Conservation (phyloP, 2,329 filamentous ascomycete genomes). For the Cladosporium colombiae region DNA sequence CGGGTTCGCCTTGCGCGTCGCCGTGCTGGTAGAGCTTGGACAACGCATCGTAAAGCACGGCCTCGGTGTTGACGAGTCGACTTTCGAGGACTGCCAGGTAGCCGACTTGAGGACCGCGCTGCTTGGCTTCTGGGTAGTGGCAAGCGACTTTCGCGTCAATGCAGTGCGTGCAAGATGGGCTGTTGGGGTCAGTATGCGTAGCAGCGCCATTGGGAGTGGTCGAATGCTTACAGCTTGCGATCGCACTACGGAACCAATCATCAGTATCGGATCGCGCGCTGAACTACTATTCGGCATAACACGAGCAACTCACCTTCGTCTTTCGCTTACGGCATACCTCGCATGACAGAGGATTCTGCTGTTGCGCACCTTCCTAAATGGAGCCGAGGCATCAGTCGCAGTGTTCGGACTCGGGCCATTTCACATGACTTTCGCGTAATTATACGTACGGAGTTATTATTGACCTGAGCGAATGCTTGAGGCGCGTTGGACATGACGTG, state of each 20-base stretch:
- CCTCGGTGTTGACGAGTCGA: slow-evolving; percentile 18
- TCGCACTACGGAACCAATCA: slow-evolving; percentile 9
- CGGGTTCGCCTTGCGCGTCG: slow-evolving; percentile 1
- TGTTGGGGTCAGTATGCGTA: not conserved
- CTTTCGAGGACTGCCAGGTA: slow-evolving; percentile 19
- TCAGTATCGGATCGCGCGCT: not conserved
- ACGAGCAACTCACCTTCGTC: slow-evolving; percentile 25
- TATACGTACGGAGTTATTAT: slow-evolving; percentile 9
- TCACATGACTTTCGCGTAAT: not conserved
- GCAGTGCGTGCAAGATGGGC: slow-evolving; percentile 21
- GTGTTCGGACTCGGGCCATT: not conserved
- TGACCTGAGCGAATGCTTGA: slow-evolving; percentile 17
- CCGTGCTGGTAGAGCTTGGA: slow-evolving; percentile 13
- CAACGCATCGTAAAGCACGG: slow-evolving; percentile 17
- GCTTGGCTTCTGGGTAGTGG: slow-evolving; percentile 19
- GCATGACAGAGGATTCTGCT: slow-evolving; percentile 23
- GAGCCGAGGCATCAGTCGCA: slow-evolving; percentile 13
- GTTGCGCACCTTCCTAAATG: slow-evolving; percentile 17
- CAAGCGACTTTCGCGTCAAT: slow-evolving; percentile 19
- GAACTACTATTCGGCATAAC: not conserved
- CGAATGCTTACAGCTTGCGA: slow-evolving; percentile 18
- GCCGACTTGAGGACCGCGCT: slow-evolving; percentile 20
- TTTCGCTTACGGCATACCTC: slow-evolving; percentile 27
- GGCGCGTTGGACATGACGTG: slow-evolving; percentile 19
- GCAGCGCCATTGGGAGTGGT: not conserved